Percentiles rank a stretch among this genome's conserved stretches.
Evolutionary conservation across 75 land plant species (phyloP).

Genomic region (Azolla pinnata): DNA sequence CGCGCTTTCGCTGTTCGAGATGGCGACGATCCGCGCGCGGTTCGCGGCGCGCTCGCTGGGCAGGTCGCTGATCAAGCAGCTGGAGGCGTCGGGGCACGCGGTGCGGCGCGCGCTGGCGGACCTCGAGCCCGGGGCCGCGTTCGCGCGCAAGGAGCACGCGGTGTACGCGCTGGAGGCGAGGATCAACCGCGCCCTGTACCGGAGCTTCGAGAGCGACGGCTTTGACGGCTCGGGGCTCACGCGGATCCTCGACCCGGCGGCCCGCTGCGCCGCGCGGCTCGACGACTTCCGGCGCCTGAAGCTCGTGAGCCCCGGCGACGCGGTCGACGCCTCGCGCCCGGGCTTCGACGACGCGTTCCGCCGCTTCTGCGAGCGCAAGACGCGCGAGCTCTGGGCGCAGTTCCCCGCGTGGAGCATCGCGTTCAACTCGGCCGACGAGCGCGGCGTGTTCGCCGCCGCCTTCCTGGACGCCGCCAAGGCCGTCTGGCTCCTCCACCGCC

Average conservation of each 20-base stretch:
- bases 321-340: slow-evolving; percentile 14
- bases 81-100: slow-evolving; percentile 34
- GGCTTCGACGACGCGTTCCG: slow-evolving; percentile 18
- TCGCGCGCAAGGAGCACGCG: slow-evolving; percentile 25
- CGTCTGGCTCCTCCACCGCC: slow-evolving; percentile 34
- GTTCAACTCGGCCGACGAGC: slow-evolving; percentile 19
- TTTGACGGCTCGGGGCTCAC: slow-evolving; percentile 28
- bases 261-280: slow-evolving; percentile 18
- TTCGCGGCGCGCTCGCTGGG: slow-evolving; percentile 26
- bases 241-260: slow-evolving; percentile 24
- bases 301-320: slow-evolving; percentile 15
- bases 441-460: slow-evolving; percentile 22
- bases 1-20: slow-evolving; percentile 18
- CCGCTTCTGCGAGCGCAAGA: slow-evolving; percentile 26
- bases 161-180: slow-evolving; percentile 25
- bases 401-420: slow-evolving; percentile 22
- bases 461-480: slow-evolving; percentile 37
- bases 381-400: slow-evolving; percentile 25
- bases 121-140: slow-evolving; percentile 17
- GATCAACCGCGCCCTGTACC: slow-evolving; percentile 23
- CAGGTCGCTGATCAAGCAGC: slow-evolving; percentile 27
- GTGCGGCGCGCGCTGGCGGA: slow-evolving; percentile 23
- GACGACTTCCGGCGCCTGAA: slow-evolving; percentile 23
- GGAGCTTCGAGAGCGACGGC: slow-evolving; percentile 35
- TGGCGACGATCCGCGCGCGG: slow-evolving; percentile 27